Conservation (phyloP, 2,329 filamentous ascomycete species). For the Acrodontium crateriforme region DNA sequence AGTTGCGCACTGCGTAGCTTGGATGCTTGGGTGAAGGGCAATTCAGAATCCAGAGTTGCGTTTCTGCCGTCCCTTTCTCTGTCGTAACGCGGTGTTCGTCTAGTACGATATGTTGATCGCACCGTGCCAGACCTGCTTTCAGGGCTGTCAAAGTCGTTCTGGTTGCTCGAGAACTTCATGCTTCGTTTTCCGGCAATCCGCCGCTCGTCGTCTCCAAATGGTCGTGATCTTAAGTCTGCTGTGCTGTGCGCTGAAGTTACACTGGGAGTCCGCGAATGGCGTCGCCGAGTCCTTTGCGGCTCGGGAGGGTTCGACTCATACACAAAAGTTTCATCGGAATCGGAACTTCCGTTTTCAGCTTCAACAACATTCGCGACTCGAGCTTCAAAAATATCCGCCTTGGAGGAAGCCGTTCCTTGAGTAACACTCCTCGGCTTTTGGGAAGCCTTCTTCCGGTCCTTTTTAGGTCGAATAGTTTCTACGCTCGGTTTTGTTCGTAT, state of each 20-base stretch:
- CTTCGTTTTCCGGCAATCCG: constrained; percentile 66
- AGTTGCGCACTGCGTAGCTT: constrained; percentile 48
- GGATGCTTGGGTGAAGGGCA: constrained; percentile 58
- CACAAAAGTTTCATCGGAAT: constrained; percentile 96
- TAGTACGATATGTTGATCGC: too few relatives aligned
- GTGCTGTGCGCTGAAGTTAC: constrained; percentile 68
- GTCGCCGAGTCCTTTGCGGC: constrained; percentile 49
- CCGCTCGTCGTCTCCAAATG: constrained; percentile 49
- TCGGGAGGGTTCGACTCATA: constrained; percentile 90
- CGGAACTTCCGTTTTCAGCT: constrained; percentile 87
- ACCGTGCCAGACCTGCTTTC: constrained; percentile 29
- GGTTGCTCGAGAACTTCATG: constrained; percentile 86
- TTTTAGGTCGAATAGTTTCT: constrained; percentile 92
- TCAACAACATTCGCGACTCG: constrained; percentile 93
- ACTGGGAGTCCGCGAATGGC: constrained; percentile 89
- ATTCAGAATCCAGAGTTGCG: constrained; percentile 59
- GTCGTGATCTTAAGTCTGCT: constrained; percentile 47
- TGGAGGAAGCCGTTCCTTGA: constrained; percentile 72
- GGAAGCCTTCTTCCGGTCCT: constrained; percentile 69
- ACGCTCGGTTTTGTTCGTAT: constrained; percentile 76
- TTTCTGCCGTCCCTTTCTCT: constrained; percentile 58
- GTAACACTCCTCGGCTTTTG: constrained; percentile 63
- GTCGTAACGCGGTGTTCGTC: too few relatives aligned
- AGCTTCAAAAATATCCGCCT: constrained; percentile 95
- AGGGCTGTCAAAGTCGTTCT: constrained; percentile 43